phyloP scores from a whole-genome alignment of 306 rosid species.

The Sechiopsis laciniata region DNA sequence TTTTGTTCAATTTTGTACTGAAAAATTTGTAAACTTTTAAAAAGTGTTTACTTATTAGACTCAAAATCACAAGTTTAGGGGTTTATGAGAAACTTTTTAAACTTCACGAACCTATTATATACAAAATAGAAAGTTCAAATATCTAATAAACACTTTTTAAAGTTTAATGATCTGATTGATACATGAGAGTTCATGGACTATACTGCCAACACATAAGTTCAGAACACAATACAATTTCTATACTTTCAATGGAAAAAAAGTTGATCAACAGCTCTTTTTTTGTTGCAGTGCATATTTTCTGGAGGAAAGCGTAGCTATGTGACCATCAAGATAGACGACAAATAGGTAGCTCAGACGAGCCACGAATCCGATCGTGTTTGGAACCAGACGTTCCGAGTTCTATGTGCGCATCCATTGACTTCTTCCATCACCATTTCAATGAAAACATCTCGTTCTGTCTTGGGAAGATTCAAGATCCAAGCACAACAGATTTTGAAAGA shows the following conservation, averaged over 20 bases:
- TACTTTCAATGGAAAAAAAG: background rate
- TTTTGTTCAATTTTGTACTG: too few relatives aligned
- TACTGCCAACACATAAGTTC: too few relatives aligned
- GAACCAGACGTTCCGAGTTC: conserved; percentile 84
- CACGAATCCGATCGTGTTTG: conserved; percentile 57
- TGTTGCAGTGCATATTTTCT: conserved; percentile 50
- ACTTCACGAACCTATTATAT: too few relatives aligned
- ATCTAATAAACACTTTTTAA: too few relatives aligned
- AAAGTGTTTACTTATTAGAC: too few relatives aligned
- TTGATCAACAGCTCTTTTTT: too few relatives aligned
- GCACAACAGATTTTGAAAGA: conserved; percentile 43
- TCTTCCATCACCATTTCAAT: conserved; percentile 54
- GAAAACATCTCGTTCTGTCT: conserved; percentile 50
- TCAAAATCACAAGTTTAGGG: too few relatives aligned
- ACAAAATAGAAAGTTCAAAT: too few relatives aligned
- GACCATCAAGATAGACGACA: conserved; percentile 54
- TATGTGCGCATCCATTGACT: conserved; percentile 59
- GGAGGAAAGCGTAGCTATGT: conserved; percentile 67
- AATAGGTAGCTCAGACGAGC: conserved; percentile 51
- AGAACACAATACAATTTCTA: background rate
- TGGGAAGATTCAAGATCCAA: conserved; percentile 61
- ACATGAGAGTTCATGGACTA: too few relatives aligned
- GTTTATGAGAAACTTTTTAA: too few relatives aligned
- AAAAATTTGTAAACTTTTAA: too few relatives aligned
- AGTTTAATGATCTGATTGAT: too few relatives aligned